phyloP scores from a whole-genome alignment of 495 filamentous ascomycete genomes.

The Ascobolus immersus region DNA sequence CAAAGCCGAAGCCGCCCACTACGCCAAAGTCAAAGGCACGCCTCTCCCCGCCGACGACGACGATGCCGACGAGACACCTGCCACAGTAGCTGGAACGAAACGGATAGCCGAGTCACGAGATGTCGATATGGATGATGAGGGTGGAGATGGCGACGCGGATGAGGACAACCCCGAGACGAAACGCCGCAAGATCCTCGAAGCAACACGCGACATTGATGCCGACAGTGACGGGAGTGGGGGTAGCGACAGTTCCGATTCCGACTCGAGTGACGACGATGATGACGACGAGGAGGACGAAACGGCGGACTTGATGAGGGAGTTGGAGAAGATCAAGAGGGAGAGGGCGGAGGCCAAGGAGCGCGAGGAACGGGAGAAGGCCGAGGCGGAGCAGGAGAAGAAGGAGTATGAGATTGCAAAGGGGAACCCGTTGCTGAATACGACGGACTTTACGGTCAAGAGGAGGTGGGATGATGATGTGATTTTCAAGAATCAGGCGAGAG shows the following conservation, averaged over 20 bases:
- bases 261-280: constrained; percentile 15
- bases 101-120: constrained; percentile 36
- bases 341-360: constrained; percentile 59
- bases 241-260: constrained; percentile 21
- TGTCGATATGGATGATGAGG: constrained; percentile 25
- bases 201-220: constrained; percentile 71
- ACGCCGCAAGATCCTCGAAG: constrained; percentile 62
- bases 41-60: constrained; percentile 17
- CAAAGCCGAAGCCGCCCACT: constrained; percentile 64
- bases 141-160: constrained; percentile 20
- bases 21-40: constrained; percentile 52
- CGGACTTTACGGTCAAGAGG: constrained; percentile 48
- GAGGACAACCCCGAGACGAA: constrained; percentile 63
- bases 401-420: constrained; percentile 77
- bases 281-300: constrained; percentile 75
- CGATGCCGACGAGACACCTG: constrained; percentile 16
- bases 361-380: constrained; percentile 57
- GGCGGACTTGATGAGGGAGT: constrained; percentile 66
- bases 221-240: constrained; percentile 44
- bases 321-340: constrained; percentile 86
- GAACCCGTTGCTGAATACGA: constrained; percentile 66
- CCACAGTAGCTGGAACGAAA: constrained; percentile 18
- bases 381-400: constrained; percentile 51
- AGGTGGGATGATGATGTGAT: constrained; percentile 99
- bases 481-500: constrained; percentile 93